Evolutionary conservation across 2,329 filamentous ascomycete genomes (phyloP).

Genomic region (Alternaria novae-zelandiae): DNA sequence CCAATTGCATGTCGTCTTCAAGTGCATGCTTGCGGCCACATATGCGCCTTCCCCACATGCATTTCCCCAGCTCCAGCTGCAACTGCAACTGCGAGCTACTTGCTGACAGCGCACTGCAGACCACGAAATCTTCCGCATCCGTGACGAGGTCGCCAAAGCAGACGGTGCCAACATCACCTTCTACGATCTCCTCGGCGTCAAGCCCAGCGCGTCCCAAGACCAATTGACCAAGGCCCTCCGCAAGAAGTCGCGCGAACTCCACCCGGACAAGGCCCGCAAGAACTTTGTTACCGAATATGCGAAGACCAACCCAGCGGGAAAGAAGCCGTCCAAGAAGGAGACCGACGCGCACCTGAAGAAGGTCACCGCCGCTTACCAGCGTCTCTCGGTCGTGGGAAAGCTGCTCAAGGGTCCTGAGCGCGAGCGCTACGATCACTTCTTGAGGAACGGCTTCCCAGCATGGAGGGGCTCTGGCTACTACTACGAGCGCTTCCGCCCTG

Average conservation of each 20-base stretch:
- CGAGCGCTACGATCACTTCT: constrained; percentile 93
- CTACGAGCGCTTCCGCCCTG: constrained; percentile 91
- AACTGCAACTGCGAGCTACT: constrained; percentile 16
- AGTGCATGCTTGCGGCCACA: constrained; percentile 6
- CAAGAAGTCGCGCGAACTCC: constrained; percentile 80
- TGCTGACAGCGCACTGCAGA: constrained; percentile 61
- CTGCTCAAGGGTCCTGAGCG: constrained; percentile 82
- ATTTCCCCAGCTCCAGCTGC: constrained; percentile 22
- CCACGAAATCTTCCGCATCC: constrained; percentile 95
- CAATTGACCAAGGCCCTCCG: constrained; percentile 95
- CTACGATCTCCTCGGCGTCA: constrained; percentile 88
- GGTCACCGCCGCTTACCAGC: constrained; percentile 81
- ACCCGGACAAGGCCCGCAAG: constrained; percentile 95
- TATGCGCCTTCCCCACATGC: constrained; percentile 15
- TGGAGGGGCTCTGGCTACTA: constrained; percentile 99
- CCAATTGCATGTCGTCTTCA: constrained; percentile 6
- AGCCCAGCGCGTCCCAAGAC: constrained; percentile 75
- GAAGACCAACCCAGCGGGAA: constrained; percentile 58
- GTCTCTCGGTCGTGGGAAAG: constrained; percentile 82
- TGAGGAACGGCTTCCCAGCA: constrained; percentile 88
- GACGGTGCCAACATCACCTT: constrained; percentile 85
- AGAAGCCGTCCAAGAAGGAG: constrained; percentile 72
- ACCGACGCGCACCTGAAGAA: constrained; percentile 79
- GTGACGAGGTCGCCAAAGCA: constrained; percentile 78
- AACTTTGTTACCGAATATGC: constrained; percentile 74